Evolutionary conservation across 2,329 filamentous ascomycete species (phyloP).

Genomic region (Paecilomyces niveus): DNA sequence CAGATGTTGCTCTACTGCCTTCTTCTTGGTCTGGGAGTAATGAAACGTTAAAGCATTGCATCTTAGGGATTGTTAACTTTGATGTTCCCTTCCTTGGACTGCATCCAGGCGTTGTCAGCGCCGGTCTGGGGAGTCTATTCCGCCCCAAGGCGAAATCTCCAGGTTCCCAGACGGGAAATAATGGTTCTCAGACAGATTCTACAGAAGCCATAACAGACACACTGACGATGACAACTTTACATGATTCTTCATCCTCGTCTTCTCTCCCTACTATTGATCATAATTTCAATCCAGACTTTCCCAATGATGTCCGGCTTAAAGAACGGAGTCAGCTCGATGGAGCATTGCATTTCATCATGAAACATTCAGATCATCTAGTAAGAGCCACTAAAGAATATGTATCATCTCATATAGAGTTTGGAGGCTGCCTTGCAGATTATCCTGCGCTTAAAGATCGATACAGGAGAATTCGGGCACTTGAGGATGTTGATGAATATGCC

Average conservation of each 20-base stretch:
- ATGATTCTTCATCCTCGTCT: conserved; percentile 9
- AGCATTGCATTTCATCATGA: conserved; percentile 69
- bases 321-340: conserved; percentile 59
- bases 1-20: conserved; percentile 64
- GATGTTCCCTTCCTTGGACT: conserved; percentile 84
- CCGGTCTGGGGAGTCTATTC: conserved; percentile 74
- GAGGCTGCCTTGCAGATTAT: conserved; percentile 71
- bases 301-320: conserved; percentile 64
- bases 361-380: conserved; percentile 67
- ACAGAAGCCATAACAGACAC: conserved; percentile 4
- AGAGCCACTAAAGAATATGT: conserved; percentile 67
- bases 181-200: conserved; percentile 1
- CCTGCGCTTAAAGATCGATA: conserved; percentile 64
- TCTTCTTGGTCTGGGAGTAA: conserved; percentile 7
- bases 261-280: conserved; percentile 35
- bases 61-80: conserved; percentile 73
- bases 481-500: conserved; percentile 58
- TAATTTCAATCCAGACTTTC: conserved; percentile 67
- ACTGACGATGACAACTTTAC: conserved; percentile 3
- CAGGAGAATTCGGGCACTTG: conserved; percentile 59
- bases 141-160: conserved; percentile 30
- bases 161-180: conserved; percentile 10
- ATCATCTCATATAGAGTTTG: conserved; percentile 76
- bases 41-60: conserved; percentile 59
- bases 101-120: conserved; percentile 79